A percentile compares a stretch with the other conserved stretches of the same genome.
Evolutionary conservation across 2,329 filamentous ascomycete genomes (phyloP).

Genomic region (Aciculosporium take): DNA sequence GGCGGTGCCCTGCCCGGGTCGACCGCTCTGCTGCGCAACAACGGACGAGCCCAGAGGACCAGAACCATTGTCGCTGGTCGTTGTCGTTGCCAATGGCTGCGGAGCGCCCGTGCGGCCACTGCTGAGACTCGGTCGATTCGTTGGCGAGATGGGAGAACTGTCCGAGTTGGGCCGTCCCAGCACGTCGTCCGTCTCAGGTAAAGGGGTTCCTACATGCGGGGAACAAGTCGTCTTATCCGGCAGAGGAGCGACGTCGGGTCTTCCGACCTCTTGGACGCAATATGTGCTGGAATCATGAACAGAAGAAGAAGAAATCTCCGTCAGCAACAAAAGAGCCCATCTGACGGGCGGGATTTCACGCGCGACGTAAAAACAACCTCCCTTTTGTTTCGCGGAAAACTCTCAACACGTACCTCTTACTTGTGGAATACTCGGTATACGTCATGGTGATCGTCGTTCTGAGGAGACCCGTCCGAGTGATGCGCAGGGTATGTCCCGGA

Average conservation of each 20-base stretch:
- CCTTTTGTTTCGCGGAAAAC: background rate
- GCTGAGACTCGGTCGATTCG: background rate
- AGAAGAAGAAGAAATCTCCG: no score
- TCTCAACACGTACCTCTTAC: slow-evolving; percentile 1
- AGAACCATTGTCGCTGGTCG: no score
- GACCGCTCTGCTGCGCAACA: no score
- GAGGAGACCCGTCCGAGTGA: background rate
- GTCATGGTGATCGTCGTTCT: slow-evolving; percentile 4
- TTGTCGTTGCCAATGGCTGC: no score
- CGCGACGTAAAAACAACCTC: background rate
- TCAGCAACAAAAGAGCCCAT: no score
- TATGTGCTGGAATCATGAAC: no score
- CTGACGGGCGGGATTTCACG: background rate
- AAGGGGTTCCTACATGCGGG: no score
- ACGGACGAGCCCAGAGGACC: background rate
- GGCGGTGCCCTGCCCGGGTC: no score
- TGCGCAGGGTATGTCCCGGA: background rate
- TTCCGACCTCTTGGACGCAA: no score
- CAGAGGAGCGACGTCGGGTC: no score
- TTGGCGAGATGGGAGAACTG: background rate
- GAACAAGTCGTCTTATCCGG: no score
- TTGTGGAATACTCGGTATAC: background rate
- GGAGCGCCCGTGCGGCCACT: no score
- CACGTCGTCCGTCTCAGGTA: background rate
- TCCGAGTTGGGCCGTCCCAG: background rate